These are phyloP conservation scores for Fusarium zealandicum DNA, from an alignment of 2,329 filamentous ascomycete genomes.

Conservation along the genomic window DNA sequence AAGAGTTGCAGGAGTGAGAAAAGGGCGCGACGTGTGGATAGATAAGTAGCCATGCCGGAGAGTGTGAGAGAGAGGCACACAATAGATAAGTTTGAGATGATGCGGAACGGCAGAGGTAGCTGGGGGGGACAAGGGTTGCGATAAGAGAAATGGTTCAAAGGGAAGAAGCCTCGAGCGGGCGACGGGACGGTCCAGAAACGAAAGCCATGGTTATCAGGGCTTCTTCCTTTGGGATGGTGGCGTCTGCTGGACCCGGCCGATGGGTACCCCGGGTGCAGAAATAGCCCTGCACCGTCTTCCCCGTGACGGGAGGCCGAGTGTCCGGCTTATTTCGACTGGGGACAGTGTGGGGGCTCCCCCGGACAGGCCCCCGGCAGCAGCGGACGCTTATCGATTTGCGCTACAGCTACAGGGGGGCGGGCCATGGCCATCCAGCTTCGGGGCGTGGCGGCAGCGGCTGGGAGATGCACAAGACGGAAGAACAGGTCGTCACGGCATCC, in stretches of 20 bases:
- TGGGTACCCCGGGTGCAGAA: background rate
- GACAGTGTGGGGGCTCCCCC: constrained; percentile 25
- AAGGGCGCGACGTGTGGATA: background rate
- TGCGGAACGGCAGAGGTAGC: background rate
- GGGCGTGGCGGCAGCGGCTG: too few relatives aligned
- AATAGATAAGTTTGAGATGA: background rate
- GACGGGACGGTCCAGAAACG: constrained; percentile 9
- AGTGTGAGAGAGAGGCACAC: background rate
- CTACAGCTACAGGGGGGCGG: constrained; percentile 6
- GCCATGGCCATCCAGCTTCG: too few relatives aligned
- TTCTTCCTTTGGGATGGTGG: background rate
- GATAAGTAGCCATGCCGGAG: background rate
- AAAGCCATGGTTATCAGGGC: constrained; percentile 7
- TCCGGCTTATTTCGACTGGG: constrained; percentile 4
- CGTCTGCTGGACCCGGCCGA: constrained; percentile 13
- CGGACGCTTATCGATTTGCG: constrained; percentile 34
- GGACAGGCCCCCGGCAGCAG: constrained; percentile 20
- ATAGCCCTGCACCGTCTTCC: background rate
- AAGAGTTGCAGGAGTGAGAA: too few relatives aligned
- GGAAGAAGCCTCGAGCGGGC: constrained; percentile 3
- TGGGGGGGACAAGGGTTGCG: background rate
- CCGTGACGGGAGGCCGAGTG: too few relatives aligned
- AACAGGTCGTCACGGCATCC: too few relatives aligned
- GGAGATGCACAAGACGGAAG: too few relatives aligned
- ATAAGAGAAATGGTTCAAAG: constrained; percentile 3